These are phyloP conservation scores for Yarrowia keelungensis DNA, from an alignment of 805 yeast genomes.

Conservation along the genomic window DNA sequence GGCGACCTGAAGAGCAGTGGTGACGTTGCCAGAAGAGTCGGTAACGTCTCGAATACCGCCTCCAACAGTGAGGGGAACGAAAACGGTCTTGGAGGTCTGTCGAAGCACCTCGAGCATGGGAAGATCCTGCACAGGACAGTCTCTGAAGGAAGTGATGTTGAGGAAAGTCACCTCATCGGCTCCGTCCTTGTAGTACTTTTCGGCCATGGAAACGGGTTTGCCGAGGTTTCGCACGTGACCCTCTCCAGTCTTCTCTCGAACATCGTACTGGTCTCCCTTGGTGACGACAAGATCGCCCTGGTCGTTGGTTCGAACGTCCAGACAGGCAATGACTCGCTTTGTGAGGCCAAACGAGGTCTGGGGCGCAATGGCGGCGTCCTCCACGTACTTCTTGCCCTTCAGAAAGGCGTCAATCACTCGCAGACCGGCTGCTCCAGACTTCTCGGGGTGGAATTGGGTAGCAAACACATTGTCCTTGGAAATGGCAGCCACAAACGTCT, in stretches of 20 bases:
- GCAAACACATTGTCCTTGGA: constrained; percentile 82
- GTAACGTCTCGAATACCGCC: constrained; percentile 94
- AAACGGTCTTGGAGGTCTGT: constrained; percentile 83
- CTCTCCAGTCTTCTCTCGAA: constrained; percentile 70
- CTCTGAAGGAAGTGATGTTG: constrained; percentile 94
- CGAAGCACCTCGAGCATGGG: constrained; percentile 94
- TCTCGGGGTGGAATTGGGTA: constrained; percentile 99
- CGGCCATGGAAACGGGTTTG: constrained; percentile 94
- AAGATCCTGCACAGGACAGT: constrained; percentile 88
- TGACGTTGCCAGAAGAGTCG: constrained; percentile 78
- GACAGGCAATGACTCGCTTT: constrained; percentile 91
- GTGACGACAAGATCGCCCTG: constrained; percentile 96
- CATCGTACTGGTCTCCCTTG: constrained; percentile 98
- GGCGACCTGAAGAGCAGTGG: constrained; percentile 89
- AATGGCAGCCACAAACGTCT: constrained; percentile 83
- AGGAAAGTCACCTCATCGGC: constrained; percentile 97
- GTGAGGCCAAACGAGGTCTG: constrained; percentile 65
- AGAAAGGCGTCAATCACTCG: constrained; percentile 76
- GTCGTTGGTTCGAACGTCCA: constrained; percentile 96
- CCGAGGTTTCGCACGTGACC: constrained; percentile 86
- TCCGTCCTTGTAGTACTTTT: constrained; percentile 88
- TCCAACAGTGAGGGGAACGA: constrained; percentile 97
- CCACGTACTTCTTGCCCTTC: constrained; percentile 53
- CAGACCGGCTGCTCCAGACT: constrained; percentile 91
- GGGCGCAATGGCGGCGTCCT: constrained; percentile 40